A percentile compares a stretch with the other conserved stretches of the same genome.
These are phyloP conservation scores for Pisolithus marmoratus DNA, from an alignment of 768 basidiomycete species.

Conservation along the genomic window DNA sequence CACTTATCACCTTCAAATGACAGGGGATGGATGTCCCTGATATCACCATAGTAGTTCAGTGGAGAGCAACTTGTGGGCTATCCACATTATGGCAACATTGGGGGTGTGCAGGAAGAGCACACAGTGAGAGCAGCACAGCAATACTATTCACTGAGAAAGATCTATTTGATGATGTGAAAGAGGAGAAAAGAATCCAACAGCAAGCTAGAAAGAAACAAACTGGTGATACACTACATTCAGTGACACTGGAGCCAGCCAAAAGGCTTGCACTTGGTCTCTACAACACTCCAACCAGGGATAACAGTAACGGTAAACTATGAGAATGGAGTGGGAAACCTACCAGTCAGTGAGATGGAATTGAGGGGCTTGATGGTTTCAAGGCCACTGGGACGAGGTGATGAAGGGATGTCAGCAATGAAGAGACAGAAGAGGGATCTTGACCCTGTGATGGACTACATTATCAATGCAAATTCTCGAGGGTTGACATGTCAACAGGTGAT, in stretches of 20 bases:
- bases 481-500: too few relatives aligned
- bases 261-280: too few relatives aligned
- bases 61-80: conserved; percentile 18
- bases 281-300: too few relatives aligned
- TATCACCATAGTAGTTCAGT: conserved; percentile 34
- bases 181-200: background rate
- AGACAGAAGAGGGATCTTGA: too few relatives aligned
- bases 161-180: conserved; percentile 18
- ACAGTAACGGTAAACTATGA: too few relatives aligned
- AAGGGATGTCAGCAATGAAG: too few relatives aligned
- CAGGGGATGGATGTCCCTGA: conserved; percentile 34
- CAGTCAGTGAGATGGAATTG: background rate
- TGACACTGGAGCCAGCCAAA: too few relatives aligned
- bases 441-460: too few relatives aligned
- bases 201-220: background rate
- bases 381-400: too few relatives aligned
- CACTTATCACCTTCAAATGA: too few relatives aligned
- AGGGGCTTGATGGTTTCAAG: background rate
- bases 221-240: background rate
- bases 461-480: too few relatives aligned
- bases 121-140: conserved; percentile 8
- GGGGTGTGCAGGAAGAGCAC: conserved; percentile 22
- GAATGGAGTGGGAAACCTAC: too few relatives aligned
- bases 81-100: conserved; percentile 29
- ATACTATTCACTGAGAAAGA: conserved; percentile 26